phyloP scores from a whole-genome alignment of 129 eudicot genomes.

The Chrysanthemum seticuspe region DNA sequence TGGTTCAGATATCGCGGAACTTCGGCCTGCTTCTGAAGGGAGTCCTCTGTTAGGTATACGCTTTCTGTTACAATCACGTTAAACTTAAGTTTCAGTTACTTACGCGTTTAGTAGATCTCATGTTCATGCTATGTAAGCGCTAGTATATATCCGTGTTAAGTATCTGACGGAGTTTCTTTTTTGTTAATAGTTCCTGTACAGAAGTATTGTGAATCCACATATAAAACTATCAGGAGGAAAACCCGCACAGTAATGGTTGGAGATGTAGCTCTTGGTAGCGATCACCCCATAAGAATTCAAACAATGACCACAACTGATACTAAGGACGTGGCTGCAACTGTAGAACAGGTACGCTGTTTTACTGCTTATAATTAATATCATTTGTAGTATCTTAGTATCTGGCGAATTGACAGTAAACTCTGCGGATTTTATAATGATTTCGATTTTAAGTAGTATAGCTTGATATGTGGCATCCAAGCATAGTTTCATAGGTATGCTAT shows the following conservation, averaged over 20 bases:
- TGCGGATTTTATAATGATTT: conserved; percentile 9
- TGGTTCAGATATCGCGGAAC: conserved; percentile 78
- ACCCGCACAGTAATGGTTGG: conserved; percentile 96
- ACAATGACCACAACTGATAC: conserved; percentile 98
- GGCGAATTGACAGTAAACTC: not conserved
- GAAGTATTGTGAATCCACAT: conserved; percentile 87
- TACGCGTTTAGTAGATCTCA: not conserved
- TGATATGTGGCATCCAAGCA: not conserved
- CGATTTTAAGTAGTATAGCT: conserved; percentile 12
- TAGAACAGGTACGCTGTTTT: conserved; percentile 59
- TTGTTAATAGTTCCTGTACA: conserved; percentile 77
- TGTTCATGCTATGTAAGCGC: not conserved
- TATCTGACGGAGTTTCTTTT: conserved; percentile 6
- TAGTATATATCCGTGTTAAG: not conserved
- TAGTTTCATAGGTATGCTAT: not conserved
- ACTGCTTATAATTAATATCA: not conserved
- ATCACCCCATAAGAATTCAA: conserved; percentile 93
- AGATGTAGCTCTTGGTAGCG: conserved; percentile 93
- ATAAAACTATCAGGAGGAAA: conserved; percentile 91
- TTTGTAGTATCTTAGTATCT: not conserved
- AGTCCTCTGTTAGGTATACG: conserved; percentile 83
- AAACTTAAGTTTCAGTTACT: not conserved
- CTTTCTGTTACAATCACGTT: no score
- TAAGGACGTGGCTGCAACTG: conserved; percentile 89
- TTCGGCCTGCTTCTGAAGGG: conserved; percentile 91